Evolutionary conservation across 768 basidiomycete species (phyloP), one percentile per base, ranked within the genome.

Genomic region (Leccinum subtestaceum): DNA sequence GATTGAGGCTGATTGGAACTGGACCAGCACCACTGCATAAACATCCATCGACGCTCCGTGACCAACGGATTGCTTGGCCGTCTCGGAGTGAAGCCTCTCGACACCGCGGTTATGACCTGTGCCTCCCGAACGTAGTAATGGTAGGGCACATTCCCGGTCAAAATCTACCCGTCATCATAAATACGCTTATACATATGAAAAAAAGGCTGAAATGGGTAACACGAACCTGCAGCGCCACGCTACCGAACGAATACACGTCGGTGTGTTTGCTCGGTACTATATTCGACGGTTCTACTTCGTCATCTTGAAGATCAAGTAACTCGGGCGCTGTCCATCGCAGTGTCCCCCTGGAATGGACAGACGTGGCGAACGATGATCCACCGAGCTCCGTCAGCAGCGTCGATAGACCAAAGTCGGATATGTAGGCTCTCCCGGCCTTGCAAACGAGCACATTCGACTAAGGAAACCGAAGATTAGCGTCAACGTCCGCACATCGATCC

Each of bases 331-430:
- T 61, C 60, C 60, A 61, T 21, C 60, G 60, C 38, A 80, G 71
- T 19, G 79, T 64, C 17, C 63, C 78, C 23, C 53, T 63, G 31
- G 54, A 55, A 15, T 36, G 78, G 76, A 29, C 72, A 70, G 56
- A 80, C 15, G 63, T 56, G 68, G 48, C 61, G 55, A 78, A 77
- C n/a, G 72, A 71, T 2, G 62, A 23, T n/a, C 73, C 70, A 36
- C 74, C 68, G 45, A 76, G 65, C 58, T 78, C 77, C n/a, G 70
- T 69, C 27, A 76, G 63, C 43, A 80, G 72, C 19, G 65, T 77
- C 27, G 79, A 80, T 4, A 81, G 66, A 6, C 80, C 81, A 62
- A 81, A 81, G 55, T 81, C 81, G 52, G 75, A 57, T n/a, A 66
- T 63, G 7, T 64, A 64, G 1, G 62, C 65, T 36, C 60, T 53